These are phyloP conservation scores for Thalassiosira profunda DNA, from an alignment of 108 stramenopile species.

Conservation along the genomic window DNA sequence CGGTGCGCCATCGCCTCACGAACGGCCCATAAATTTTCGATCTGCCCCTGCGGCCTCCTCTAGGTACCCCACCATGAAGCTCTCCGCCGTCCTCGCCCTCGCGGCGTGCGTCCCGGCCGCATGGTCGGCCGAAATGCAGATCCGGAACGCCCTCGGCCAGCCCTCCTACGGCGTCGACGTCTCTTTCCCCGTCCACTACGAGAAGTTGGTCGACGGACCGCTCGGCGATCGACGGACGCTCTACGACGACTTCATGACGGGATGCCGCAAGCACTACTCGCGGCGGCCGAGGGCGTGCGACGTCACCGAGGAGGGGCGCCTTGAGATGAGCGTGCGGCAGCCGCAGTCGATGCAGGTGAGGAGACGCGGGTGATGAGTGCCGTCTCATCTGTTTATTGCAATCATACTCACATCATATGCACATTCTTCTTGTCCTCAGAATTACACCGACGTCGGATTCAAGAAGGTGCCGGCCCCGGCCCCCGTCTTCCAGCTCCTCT, in stretches of 20 bases:
- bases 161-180: constrained; percentile 77
- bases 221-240: constrained; percentile 60
- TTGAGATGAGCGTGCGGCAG: constrained; percentile 78
- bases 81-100: constrained; percentile 14
- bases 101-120: constrained; percentile 8
- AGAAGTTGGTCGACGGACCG: constrained; percentile 18
- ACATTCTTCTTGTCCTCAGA: constrained; percentile 24
- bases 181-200: constrained; percentile 82
- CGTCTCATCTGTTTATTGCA: no score
- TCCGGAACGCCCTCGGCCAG: constrained; percentile 41
- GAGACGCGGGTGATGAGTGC: background rate
- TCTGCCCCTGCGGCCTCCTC: no score
- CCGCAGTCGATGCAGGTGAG: constrained; percentile 78
- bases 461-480: constrained; percentile 73
- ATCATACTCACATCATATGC: background rate
- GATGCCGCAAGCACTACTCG: constrained; percentile 69
- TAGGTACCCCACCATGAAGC: constrained; percentile 35
- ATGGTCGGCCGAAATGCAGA: constrained; percentile 13
- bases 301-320: constrained; percentile 63
- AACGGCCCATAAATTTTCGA: no score
- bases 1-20: no score
- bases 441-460: constrained; percentile 85
- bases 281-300: constrained; percentile 54
- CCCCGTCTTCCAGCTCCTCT: constrained; percentile 59
- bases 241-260: constrained; percentile 82